Base-by-base conservation (phyloP, 345 rosid species). In the Populus davidiana region DNA sequence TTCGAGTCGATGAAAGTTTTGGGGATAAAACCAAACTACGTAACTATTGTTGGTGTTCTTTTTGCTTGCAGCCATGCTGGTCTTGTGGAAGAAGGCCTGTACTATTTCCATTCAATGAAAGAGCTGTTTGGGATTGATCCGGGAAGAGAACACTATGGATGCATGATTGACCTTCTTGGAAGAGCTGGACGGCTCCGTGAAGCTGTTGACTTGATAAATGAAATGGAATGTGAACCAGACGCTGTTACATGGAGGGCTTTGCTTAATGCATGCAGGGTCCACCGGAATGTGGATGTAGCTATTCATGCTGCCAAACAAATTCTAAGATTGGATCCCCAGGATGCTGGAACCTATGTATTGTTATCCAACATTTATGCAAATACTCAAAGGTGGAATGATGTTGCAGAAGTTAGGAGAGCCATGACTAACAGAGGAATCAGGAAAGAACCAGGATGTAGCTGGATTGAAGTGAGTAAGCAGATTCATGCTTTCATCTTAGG, bases 41-140 rank as follows among this genome's bases (percentile, higher is more conserved):
- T 92, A 35, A 89, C 93, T 7, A 64, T 89, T 61, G 83, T 90
- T 2, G 91, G 91, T 5, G 90, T 90, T 73, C 85, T 92, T 54
- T 92, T 92, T 78, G 93, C 97, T 20, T 92, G 97, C 74, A 90
- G 93, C 81, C 93, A 92, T 78, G 92, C 94, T 0, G 92, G 97
- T 56, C 85, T 92, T 4, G 65, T 90, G 29, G 83, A 89, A 71
- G 89, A 88, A 72, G 93, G 94, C 59, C 84, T 86, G 93, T 56
- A 71, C 82, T 81, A 89, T 71, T 86, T 92, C 81, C 83, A 72
- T 70, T 90, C 91, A 2, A 89, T 89, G 94, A 92, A 87, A 75
- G 82, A 80, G 69, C 84, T 87, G 75, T 88, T 78, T 69, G 93
- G 92, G 50, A 81, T 90, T 67, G 83, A 88, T 43, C 97, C 94